Base-by-base conservation (phyloP, 495 filamentous ascomycete genomes). In the Penicillium coffeae region DNA sequence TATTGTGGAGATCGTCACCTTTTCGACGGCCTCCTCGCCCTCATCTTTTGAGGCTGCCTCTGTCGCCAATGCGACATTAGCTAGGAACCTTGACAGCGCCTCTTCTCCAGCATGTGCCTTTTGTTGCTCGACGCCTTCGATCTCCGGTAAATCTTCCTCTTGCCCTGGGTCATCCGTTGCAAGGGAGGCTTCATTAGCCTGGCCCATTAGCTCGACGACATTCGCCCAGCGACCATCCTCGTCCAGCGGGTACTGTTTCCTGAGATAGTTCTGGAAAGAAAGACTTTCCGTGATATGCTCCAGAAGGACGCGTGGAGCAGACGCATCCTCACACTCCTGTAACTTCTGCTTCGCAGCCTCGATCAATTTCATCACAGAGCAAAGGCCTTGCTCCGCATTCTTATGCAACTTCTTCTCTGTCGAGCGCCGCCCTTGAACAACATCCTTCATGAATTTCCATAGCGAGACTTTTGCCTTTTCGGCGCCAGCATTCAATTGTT, bases 1-100 rank as follows among this genome's bases (percentile, higher is more conserved):
- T 19, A 99, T 96, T 0, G 94, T 99, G 10, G 89, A 96, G 13
- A 99, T 88, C 2, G 90, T 96, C 12, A 97, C 82, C 58, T 87
- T 82, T 10, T 82, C 78, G 16, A 77, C 72, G 3, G 55, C 47
- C 35, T 65, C 48, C 13, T 69, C 60, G 1, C 54, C 63, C n/a
- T 81, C 79, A 8, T 83, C 78, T 14, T 75, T 74, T 6, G 68
- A 69, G 41, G 80, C 80, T 0, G 85, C 76, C 56, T 96, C 91
- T 0, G 87, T 84, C 1, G 90, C 86, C 19, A 99, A 69, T 0
- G 91, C 83, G 3, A 96, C 83, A 63, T 97, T 99, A 10, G 89
- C 87, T 30, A 99, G 74, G 52, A 97, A 97, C 3, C 76, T 81
- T 0, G 89, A 84, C 9, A 99, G 70, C 2, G 80, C 68, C 46